Base-by-base conservation (phyloP, 2,329 filamentous ascomycete species). In the Cladosporium sp. region DNA sequence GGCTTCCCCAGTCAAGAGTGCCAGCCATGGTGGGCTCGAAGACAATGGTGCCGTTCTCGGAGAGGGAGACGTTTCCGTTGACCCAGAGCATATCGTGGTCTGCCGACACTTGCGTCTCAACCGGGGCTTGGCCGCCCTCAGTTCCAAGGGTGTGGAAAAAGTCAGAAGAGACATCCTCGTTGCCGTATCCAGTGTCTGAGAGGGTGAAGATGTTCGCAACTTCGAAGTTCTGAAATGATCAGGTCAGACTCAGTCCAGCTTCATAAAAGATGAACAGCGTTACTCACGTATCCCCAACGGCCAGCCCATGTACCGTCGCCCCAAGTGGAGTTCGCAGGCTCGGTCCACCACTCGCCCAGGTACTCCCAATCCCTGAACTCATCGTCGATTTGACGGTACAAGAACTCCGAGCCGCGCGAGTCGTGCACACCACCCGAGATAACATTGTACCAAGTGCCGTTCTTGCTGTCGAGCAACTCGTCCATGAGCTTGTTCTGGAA, bases 31-130 rank as follows among this genome's bases (percentile, higher is more conserved):
- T 68, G 0, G 71, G 71, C 22, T 58, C 61, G 51, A 74, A 73
- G 18, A 66, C 65, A 38, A 68, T 54, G 1, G 44, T 40, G n/a
- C 44, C 44, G 24, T 47, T 47, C 24, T 47, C 44, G 5, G 36
- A 30, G n/a, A 7, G 44, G 1, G 61, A 59, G 19, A 72, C 53
- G 19, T 67, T 66, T 29, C 71, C 70, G 18, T 70, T 61, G 11
- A 66, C 66, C 70, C 71, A 73, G 4, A 73, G 62, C 70, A 72
- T 72, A 2, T 73, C 70, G 7, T 68, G 63, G 45, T 72, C 61
- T 0, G 67, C 68, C 61, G 22, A 72, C 65, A 19, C 18, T 39
- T 47, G 44, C 34, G 39, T 22, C 8, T 34, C 32, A 19, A 47
- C 44, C 2, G 72, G 71, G 1, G 59, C 61, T n/a, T 66, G 56